Percentiles rank a stretch among this genome's conserved stretches.
Conservation (phyloP, 345 rosid genomes). For the Populus ilicifolia region DNA sequence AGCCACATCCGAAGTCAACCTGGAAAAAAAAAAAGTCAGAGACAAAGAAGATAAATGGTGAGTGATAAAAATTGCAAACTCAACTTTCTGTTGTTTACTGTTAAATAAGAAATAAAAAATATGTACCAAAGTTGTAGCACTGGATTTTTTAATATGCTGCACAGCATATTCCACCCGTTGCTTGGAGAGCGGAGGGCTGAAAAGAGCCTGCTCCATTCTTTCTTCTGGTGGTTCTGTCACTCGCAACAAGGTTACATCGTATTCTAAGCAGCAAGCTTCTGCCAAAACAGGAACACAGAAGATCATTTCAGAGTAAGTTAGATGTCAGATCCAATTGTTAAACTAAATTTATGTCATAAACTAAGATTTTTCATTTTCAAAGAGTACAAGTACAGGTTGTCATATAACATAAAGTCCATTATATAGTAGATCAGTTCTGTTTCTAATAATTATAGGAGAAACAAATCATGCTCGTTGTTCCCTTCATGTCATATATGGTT, state of each 20-base stretch:
- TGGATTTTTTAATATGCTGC: slow-evolving; percentile 64
- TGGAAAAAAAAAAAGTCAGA: slow-evolving; percentile 19
- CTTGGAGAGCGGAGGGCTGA: slow-evolving; percentile 91
- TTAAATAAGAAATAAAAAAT: slow-evolving; percentile 1
- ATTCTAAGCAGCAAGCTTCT: slow-evolving; percentile 47
- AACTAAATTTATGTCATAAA: background rate
- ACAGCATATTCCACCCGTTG: slow-evolving; percentile 91
- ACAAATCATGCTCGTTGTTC: no score
- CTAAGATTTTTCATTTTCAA: background rate
- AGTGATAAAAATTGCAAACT: slow-evolving; percentile 3
- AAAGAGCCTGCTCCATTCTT: slow-evolving; percentile 91
- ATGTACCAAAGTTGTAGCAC: slow-evolving; percentile 67
- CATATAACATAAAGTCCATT: no score
- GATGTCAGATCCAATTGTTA: slow-evolving; percentile 3
- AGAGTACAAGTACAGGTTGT: no score
- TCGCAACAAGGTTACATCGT: slow-evolving; percentile 47
- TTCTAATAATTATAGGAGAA: background rate
- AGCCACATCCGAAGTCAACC: slow-evolving; percentile 94
- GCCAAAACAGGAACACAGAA: slow-evolving; percentile 20
- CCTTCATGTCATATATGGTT: no score
- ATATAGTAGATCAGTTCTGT: background rate
- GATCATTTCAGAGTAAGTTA: background rate
- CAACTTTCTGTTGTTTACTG: slow-evolving; percentile 3
- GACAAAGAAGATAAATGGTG: background rate
- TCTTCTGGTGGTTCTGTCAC: slow-evolving; percentile 79